phyloP scores from a whole-genome alignment of 2,329 filamentous ascomycete genomes.

The Cytospora schulzeri region DNA sequence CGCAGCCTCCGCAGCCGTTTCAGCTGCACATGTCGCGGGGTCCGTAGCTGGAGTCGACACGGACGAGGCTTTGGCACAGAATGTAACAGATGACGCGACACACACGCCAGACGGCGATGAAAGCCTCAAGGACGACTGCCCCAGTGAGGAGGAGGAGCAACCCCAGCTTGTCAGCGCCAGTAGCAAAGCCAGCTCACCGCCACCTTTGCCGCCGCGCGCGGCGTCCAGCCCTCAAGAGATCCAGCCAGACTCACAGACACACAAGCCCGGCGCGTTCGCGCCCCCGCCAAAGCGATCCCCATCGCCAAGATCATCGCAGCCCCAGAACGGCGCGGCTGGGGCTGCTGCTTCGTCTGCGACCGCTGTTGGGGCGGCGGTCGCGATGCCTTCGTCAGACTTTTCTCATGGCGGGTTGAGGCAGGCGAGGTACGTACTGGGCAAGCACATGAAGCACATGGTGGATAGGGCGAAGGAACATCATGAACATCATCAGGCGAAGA shows the following conservation, averaged over 20 bases:
- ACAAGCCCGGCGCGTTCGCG: slow-evolving; percentile 20
- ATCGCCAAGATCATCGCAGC: background rate
- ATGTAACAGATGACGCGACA: background rate
- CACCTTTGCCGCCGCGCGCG: slow-evolving; percentile 18
- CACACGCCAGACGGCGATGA: background rate
- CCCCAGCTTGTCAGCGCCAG: background rate
- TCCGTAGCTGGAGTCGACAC: background rate
- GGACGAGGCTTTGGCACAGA: background rate
- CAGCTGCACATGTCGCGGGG: slow-evolving; percentile 2
- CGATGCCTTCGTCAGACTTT: slow-evolving; percentile 18
- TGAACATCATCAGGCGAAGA: slow-evolving; percentile 17
- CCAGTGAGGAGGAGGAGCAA: background rate
- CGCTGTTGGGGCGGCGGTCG: slow-evolving; percentile 16
- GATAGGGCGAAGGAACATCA: slow-evolving; percentile 27
- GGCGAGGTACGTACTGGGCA: slow-evolving; percentile 25
- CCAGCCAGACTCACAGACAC: slow-evolving; percentile 18
- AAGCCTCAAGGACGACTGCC: background rate
- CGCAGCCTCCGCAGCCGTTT: background rate
- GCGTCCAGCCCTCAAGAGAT: background rate
- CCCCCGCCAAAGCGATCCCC: slow-evolving; percentile 14
- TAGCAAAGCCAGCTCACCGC: slow-evolving; percentile 4
- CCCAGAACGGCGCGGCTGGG: slow-evolving; percentile 13
- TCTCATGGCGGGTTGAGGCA: slow-evolving; percentile 19
- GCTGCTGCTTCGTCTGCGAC: slow-evolving; percentile 25
- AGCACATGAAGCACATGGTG: slow-evolving; percentile 21